These are phyloP conservation scores for Thecaphora thlaspeos DNA, from an alignment of 1,284 basidiomycete genomes.

Conservation along the genomic window DNA sequence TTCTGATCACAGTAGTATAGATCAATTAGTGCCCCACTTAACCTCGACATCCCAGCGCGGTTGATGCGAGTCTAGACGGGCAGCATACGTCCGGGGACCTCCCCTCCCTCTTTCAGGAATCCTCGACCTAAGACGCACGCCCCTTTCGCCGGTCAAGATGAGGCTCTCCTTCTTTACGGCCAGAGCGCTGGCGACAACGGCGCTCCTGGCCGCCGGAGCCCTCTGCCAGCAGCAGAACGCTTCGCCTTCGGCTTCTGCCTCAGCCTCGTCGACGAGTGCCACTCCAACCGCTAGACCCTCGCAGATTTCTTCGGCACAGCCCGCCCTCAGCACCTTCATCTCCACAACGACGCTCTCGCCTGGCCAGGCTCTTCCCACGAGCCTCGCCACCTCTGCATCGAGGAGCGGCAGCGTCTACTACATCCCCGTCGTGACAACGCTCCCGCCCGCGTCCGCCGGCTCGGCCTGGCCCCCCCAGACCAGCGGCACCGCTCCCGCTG, in stretches of 20 bases:
- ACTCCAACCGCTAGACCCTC: constrained; percentile 4
- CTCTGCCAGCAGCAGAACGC: background rate
- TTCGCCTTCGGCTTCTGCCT: constrained; percentile 1
- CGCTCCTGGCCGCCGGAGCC: background rate
- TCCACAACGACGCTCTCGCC: constrained; percentile 25
- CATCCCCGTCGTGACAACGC: constrained; percentile 20
- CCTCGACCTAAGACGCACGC: too few species aligned
- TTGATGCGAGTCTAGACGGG: too few species aligned
- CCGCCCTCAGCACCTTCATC: constrained; percentile 7
- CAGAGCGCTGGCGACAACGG: background rate
- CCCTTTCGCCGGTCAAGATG: too few species aligned
- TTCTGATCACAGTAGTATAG: too few species aligned
- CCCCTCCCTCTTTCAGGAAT: too few species aligned
- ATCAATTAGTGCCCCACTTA: too few species aligned
- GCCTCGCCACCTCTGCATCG: constrained; percentile 19
- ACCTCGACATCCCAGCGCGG: too few species aligned
- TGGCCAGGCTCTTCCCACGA: constrained; percentile 25
- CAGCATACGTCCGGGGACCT: too few species aligned
- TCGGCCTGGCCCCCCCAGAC: too few species aligned
- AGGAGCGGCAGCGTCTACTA: constrained; percentile 21
- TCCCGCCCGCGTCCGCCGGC: constrained; percentile 8
- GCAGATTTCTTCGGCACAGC: constrained; percentile 4
- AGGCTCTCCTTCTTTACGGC: background rate
- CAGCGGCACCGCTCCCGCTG: background rate
- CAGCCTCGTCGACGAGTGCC: constrained; percentile 2